A percentile compares a stretch with the other conserved stretches of the same genome.
Conservation (phyloP, 2,329 filamentous ascomycete genomes). For the Colletotrichum sublineola region DNA sequence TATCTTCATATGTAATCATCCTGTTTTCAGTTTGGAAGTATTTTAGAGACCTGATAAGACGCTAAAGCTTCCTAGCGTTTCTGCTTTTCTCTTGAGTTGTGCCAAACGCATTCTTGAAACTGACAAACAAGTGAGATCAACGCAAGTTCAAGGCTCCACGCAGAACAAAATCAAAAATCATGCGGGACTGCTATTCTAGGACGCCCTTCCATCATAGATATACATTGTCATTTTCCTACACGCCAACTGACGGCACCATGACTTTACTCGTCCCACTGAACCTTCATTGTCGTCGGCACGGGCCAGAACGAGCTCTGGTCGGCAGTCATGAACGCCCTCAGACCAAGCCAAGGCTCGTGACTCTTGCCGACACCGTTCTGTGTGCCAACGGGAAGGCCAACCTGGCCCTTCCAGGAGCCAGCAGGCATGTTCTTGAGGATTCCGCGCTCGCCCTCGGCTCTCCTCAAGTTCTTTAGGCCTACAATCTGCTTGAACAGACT, state of each 20-base stretch:
- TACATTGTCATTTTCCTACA: constrained; percentile 2
- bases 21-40: not conserved
- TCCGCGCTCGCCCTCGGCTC: constrained; percentile 45
- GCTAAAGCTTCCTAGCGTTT: not conserved
- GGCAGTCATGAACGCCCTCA: constrained; percentile 45
- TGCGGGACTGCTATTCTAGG: not conserved
- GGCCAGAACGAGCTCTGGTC: constrained; percentile 47
- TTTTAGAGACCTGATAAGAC: not conserved
- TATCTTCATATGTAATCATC: not conserved
- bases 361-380: constrained; percentile 29
- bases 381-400: constrained; percentile 30
- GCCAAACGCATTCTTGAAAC: not conserved
- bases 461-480: constrained; percentile 45
- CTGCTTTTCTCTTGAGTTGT: not conserved
- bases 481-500: constrained; percentile 46
- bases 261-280: constrained; percentile 45
- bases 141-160: not conserved
- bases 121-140: not conserved
- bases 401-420: constrained; percentile 44
- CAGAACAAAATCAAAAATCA: not conserved
- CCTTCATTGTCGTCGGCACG: constrained; percentile 45
- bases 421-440: constrained; percentile 45
- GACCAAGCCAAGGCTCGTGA: constrained; percentile 42
- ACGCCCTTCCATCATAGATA: constrained; percentile 3
- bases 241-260: not conserved